A percentile compares a stretch with the other conserved stretches of the same genome.
Evolutionary conservation across 1,284 basidiomycete species (phyloP).

Genomic region (Pseudozyma pruni): DNA sequence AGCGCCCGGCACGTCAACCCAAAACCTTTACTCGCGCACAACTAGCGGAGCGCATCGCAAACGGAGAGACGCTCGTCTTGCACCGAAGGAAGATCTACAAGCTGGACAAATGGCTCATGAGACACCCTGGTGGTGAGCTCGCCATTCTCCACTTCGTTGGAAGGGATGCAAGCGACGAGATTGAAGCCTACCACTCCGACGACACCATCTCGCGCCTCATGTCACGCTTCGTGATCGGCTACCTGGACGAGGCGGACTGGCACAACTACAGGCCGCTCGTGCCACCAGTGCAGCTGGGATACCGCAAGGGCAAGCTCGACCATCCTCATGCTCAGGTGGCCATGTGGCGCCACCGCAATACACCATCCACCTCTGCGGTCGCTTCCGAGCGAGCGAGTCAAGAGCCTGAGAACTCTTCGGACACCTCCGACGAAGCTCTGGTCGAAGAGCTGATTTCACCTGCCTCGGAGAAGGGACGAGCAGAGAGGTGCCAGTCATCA

Average conservation of each 20-base stretch:
- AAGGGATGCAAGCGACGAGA: conserved; percentile 92
- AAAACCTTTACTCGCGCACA: conserved; percentile 54
- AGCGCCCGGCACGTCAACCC: conserved; percentile 9
- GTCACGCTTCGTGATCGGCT: conserved; percentile 79
- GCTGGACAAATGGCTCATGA: conserved; percentile 82
- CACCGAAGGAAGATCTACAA: conserved; percentile 81
- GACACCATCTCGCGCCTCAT: conserved; percentile 75
- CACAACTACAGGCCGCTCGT: conserved; percentile 80
- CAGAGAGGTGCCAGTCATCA: neutral
- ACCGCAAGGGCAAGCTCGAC: conserved; percentile 60
- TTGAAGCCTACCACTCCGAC: conserved; percentile 87
- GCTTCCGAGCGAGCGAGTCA: conserved; percentile 13
- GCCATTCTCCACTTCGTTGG: conserved; percentile 95
- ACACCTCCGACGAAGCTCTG: conserved; percentile 13
- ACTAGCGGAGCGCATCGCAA: conserved; percentile 59
- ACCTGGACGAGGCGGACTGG: conserved; percentile 73
- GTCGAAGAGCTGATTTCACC: conserved; percentile 14
- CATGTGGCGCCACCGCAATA: conserved; percentile 50
- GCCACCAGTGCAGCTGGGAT: conserved; percentile 88
- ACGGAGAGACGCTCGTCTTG: conserved; percentile 77
- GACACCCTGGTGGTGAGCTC: conserved; percentile 89
- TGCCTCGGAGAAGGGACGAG: neutral
- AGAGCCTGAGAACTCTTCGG: conserved; percentile 8
- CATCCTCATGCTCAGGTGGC: conserved; percentile 63
- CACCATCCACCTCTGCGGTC: conserved; percentile 10